Evolutionary conservation across 2,329 filamentous ascomycete species (phyloP), one percentile per base, ranked within the genome.

Genomic region (Volutella citrinella): DNA sequence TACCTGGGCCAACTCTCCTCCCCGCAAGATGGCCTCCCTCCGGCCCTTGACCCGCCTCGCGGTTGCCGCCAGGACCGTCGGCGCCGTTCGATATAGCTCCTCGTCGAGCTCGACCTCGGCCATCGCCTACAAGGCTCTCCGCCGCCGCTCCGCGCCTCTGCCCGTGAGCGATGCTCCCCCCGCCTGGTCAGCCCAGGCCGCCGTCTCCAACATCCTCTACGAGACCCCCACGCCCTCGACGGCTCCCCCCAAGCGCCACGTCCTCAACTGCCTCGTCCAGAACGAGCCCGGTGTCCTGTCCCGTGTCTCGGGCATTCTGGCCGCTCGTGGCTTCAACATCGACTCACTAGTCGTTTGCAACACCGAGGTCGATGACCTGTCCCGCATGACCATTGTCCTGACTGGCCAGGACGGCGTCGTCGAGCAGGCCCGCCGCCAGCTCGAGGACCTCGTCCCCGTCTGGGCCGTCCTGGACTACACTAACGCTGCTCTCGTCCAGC

Each of bases 381-480:
- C 88, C 20, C 89, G 93, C 59, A 98, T 98, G 93, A 98, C 93
- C 37, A 97, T 98, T 56, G 93, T 98, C 48, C 76, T 98, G 32
- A 89, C 89, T 36, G 93, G 93, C 11, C 90, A 96, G 66, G 93
- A 97, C 55, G 91, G 91, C 34, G 91, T 97, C 21, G 89, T 98
- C 18, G 93, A 98, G 74, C 93, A 98, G 69, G 93, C 93, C 36
- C 81, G 93, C 46, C 78, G 93, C 45, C 93, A 98, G 69, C 73
- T 98, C 36, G 93, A 98, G 67, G 93, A 98, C 57, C 72, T 98
- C 31, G 93, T 98, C 16, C 93, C 93, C 16, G 93, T 98, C 39
- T 98, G 93, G 93, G 93, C 93, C 33, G 93, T 98, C 20, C 72
- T 98, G 38, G 93, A 98, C 68, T 98, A 98, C 69, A 97, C 90